A percentile compares a stretch with the other conserved stretches of the same genome.
Evolutionary conservation across 179 eudicot genomes (phyloP).

Genomic region (Camellia oleifera): DNA sequence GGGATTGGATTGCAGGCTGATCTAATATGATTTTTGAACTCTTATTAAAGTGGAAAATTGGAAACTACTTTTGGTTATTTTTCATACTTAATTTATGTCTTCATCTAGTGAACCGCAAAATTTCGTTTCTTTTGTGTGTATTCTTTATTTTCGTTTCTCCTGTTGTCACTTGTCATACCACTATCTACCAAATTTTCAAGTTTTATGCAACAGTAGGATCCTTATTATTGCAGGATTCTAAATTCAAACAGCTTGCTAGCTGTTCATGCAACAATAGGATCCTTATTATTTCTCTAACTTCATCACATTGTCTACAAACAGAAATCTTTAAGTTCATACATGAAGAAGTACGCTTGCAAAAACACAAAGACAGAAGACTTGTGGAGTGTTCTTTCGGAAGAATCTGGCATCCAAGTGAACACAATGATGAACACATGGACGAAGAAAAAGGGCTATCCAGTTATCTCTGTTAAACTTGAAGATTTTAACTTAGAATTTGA

Average conservation of each 20-base stretch:
- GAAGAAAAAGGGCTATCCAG: constrained; percentile 33
- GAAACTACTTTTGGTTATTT: neutral
- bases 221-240: neutral
- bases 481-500: constrained; percentile 22
- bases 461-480: constrained; percentile 20
- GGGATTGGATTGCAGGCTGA: constrained; percentile 1
- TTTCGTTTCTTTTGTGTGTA: neutral
- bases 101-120: neutral
- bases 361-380: constrained; percentile 32
- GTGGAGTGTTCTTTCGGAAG: constrained; percentile 28
- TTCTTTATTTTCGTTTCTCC: neutral
- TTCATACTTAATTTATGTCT: neutral
- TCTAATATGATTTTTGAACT: neutral
- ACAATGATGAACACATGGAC: constrained; percentile 34
- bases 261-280: too few species aligned
- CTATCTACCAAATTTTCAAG: neutral
- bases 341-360: constrained; percentile 26
- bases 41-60: neutral
- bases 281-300: neutral
- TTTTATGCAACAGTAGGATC: neutral
- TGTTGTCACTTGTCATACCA: neutral
- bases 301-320: neutral
- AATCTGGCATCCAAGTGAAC: constrained; percentile 28
- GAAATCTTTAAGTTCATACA: constrained; percentile 31
- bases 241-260: neutral